Conservation (phyloP, 176 grass and related monocot genomes). For the Musa schizocarpa region DNA sequence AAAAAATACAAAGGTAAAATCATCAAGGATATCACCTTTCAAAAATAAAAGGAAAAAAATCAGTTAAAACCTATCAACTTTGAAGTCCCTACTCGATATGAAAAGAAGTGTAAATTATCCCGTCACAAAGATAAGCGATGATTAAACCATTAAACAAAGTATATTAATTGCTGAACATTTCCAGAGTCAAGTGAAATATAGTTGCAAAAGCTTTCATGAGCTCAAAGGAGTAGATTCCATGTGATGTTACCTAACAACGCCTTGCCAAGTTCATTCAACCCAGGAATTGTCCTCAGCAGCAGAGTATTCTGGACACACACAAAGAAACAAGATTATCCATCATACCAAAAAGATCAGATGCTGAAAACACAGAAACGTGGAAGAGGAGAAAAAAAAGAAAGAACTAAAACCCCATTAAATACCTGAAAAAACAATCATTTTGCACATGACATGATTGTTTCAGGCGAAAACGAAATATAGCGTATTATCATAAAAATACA, state of each 20-base stretch:
- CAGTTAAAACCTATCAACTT: background rate
- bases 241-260: constrained; percentile 55
- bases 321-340: constrained; percentile 19
- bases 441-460: background rate
- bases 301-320: constrained; percentile 55
- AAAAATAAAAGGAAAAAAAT: background rate
- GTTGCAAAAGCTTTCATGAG: background rate
- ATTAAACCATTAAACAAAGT: background rate
- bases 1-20: background rate
- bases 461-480: too few species aligned
- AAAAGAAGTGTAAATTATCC: background rate
- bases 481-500: background rate
- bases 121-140: background rate
- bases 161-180: background rate
- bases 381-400: background rate
- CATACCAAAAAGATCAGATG: background rate
- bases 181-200: background rate
- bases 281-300: constrained; percentile 64
- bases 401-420: background rate
- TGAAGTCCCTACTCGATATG: background rate
- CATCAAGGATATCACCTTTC: background rate
- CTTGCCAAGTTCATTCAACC: constrained; percentile 77
- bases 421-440: background rate
- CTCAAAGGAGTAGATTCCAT: constrained; percentile 5
- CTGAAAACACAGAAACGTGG: background rate